Evolutionary conservation across 2,329 filamentous ascomycete genomes (phyloP), one percentile per base, ranked within the genome.

Genomic region (Stachybotrys chlorohalonatus): DNA sequence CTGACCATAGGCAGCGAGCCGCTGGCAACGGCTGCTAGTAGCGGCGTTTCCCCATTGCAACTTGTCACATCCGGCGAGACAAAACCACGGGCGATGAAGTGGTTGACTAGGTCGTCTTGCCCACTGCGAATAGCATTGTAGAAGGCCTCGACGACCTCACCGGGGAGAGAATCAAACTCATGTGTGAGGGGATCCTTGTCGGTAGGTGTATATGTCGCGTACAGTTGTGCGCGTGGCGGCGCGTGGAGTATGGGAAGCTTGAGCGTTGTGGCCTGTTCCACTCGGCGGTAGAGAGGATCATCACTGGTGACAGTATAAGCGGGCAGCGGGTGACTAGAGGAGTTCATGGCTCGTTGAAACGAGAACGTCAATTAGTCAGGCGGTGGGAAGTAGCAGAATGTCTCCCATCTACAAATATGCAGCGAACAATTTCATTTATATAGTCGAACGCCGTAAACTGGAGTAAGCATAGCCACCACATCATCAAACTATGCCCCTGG

Each of bases 41-140:
- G 63, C 1, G 73, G 70, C 2, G 71, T 73, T 32, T 64, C 58
- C 16, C 66, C 65, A 5, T 17, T 45, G 6, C 9, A 11, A 54
- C 60, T 59, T 30, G 66, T 63, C 3, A 67, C 64, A 60, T 73
- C 70, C 5, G 73, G 73, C 13, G 70, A 71, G 51, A 75, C 64
- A 55, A 73, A 63, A 6, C 72, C 71, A 5, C 54, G 56, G 5
- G 57, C 16, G 51, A 75, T 56, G 30, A 72, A 65, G n/a, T 59
- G 53, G 13, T 59, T 53, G 24, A 71, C 65, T 3, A 66, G 30
- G 5, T 66, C 67, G 52, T 62, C 59, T 48, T 68, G 59, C 0
- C 60, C 62, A 46, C 45, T 52, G 16, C 55, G 15, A 52, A 73
- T 64, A 8, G 68, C 63, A 15, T 46, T 8, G 56, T 65, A 70